Evolutionary conservation across 371 early-diverging fungal species (phyloP), one percentile per base, ranked within the genome.

Genomic region (Haplosporangium sp.): DNA sequence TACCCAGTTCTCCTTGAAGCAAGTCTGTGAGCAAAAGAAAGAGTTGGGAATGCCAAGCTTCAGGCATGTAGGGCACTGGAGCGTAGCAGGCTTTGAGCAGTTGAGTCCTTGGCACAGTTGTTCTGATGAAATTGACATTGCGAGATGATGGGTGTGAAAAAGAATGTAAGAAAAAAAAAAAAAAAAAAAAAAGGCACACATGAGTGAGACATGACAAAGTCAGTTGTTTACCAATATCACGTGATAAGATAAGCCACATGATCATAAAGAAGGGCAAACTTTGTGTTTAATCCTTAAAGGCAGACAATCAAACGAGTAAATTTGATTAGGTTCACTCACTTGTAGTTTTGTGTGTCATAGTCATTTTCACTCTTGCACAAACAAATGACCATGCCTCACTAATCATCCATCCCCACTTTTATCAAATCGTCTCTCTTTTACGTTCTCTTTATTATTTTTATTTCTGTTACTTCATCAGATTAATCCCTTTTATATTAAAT

Each of bases 1-100:
- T 74, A 87, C 86, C 98, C 98, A 97, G 83, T 85, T 92, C 63
- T 86, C 77, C 77, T 93, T 94, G 87, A 97, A 97, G 84, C 97
- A 97, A 52, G 89, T 91, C 83, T 96, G 97, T 38, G 93, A 90
- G 83, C 97, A 97, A 72, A 96, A 97, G 79, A 86, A 91, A 4
- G 94, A 91, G 35, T 84, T 88, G 38, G 77, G 72, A 42, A 95
- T 87, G 38, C 82, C 84, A 20, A 92, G 86, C 83, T 96, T 96
- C n/a, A 93, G 63, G 78, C 97, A 97, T 4, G 92, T 95, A 19
- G 97, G 97, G 74, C 97, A 97, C 71, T 93, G 92, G 35, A 96
- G 85, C 62, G 88, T 87, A 5, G 96, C 94, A 3, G 89, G 86
- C 65, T 94, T 92, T n/a, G 71, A 83, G 84, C 97, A 97, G 19